Conservation (phyloP, 2,329 filamentous ascomycete genomes). For the Gnomoniopsis smithogilvyi region DNA sequence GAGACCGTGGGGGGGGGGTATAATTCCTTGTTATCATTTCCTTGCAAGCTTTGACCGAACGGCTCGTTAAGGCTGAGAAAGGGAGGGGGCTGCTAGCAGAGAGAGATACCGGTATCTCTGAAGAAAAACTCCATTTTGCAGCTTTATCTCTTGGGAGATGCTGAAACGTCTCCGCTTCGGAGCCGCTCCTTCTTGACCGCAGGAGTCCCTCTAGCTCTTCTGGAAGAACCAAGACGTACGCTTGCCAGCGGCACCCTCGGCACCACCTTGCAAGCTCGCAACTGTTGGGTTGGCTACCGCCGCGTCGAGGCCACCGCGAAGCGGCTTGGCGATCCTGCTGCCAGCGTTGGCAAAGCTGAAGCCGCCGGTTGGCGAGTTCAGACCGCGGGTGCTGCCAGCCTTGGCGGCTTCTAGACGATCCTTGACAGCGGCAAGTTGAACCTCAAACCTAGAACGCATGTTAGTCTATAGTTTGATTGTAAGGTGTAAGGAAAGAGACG, state of each 20-base stretch:
- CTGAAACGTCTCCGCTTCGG: background rate
- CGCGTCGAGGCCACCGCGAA: constrained; percentile 56
- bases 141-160: background rate
- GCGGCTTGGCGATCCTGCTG: constrained; percentile 67
- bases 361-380: constrained; percentile 59
- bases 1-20: constrained; percentile 8
- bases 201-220: constrained; percentile 38
- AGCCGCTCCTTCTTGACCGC: background rate
- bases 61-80: constrained; percentile 1
- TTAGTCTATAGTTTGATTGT: constrained; percentile 13
- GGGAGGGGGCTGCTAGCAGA: background rate
- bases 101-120: constrained; percentile 7
- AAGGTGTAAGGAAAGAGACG: constrained; percentile 6
- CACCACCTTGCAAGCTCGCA: constrained; percentile 46
- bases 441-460: constrained; percentile 72
- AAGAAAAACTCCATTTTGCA: background rate
- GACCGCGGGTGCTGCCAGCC: constrained; percentile 80
- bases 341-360: constrained; percentile 69
- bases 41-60: background rate
- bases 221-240: constrained; percentile 74
- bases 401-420: constrained; percentile 96
- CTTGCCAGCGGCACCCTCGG: constrained; percentile 59
- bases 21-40: constrained; percentile 13
- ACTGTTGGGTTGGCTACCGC: constrained; percentile 52
- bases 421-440: constrained; percentile 94